Evolutionary conservation across 2,329 filamentous ascomycete genomes (phyloP).

Genomic region (Sporothrix luriei): DNA sequence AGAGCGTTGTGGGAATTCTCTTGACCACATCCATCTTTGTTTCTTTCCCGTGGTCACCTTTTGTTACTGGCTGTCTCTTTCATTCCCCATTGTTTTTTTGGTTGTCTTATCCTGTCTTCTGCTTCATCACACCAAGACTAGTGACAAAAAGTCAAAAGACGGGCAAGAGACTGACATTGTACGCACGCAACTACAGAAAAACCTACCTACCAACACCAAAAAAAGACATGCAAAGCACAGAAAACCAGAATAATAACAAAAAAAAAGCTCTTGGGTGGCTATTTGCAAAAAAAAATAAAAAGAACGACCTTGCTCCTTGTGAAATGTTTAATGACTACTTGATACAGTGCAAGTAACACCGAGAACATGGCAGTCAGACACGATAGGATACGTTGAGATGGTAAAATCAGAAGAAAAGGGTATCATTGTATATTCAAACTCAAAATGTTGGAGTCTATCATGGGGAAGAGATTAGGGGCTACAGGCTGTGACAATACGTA

Average conservation of each 20-base stretch:
- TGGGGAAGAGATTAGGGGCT: not conserved
- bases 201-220: conserved; percentile 19
- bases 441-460: not conserved
- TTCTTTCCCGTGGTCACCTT: not conserved
- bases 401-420: conserved; percentile 12
- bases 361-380: not conserved
- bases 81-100: conserved; percentile 25
- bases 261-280: conserved; percentile 35
- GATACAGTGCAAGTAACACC: too few relatives aligned
- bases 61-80: conserved; percentile 15
- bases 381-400: not conserved
- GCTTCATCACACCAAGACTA: not conserved
- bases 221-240: conserved; percentile 30
- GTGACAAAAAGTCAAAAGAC: not conserved
- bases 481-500: not conserved
- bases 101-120: not conserved
- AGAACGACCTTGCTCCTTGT: too few relatives aligned
- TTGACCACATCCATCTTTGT: not conserved
- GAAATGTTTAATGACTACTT: too few relatives aligned
- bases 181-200: conserved; percentile 18
- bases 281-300: conserved; percentile 32
- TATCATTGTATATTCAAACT: conserved; percentile 26
- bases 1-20: not conserved
- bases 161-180: not conserved
- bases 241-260: conserved; percentile 30